These are phyloP conservation scores for Ilyonectria destructans DNA, from an alignment of 2,329 filamentous ascomycete genomes.

Conservation along the genomic window DNA sequence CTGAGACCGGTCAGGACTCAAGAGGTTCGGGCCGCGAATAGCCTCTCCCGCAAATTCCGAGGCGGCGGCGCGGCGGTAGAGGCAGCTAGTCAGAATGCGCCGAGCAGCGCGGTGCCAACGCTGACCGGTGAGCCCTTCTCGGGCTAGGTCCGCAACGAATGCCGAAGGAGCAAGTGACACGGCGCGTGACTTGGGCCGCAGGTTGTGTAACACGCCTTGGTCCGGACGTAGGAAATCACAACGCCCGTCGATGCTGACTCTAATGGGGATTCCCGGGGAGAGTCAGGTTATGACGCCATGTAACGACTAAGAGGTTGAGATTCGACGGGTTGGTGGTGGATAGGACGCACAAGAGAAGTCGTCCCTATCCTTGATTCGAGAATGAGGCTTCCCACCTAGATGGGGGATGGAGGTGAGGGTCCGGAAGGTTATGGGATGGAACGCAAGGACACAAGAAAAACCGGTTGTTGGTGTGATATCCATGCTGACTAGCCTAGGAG, in stretches of 20 bases:
- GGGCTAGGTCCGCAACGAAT: constrained; percentile 12
- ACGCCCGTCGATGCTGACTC: constrained; percentile 11
- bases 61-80: neutral
- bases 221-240: constrained; percentile 20
- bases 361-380: constrained; percentile 35
- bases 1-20: constrained; percentile 8
- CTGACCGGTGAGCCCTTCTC: constrained; percentile 23
- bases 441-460: constrained; percentile 21
- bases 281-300: constrained; percentile 6
- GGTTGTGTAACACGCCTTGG: constrained; percentile 40
- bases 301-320: neutral
- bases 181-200: constrained; percentile 31
- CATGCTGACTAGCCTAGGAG: constrained; percentile 17
- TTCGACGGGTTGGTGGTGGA: constrained; percentile 1
- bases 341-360: constrained; percentile 37
- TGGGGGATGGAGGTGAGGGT: neutral
- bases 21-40: constrained; percentile 18
- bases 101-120: constrained; percentile 8
- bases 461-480: constrained; percentile 32
- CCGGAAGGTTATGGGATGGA: neutral
- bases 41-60: constrained; percentile 12
- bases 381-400: constrained; percentile 17
- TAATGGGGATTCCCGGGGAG: constrained; percentile 8
- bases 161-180: constrained; percentile 19
- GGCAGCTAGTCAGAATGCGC: neutral